Percentiles rank a stretch among this genome's conserved stretches.
These are phyloP conservation scores for Mucor piriformis DNA, from an alignment of 371 early-diverging fungal genomes.

Conservation along the genomic window DNA sequence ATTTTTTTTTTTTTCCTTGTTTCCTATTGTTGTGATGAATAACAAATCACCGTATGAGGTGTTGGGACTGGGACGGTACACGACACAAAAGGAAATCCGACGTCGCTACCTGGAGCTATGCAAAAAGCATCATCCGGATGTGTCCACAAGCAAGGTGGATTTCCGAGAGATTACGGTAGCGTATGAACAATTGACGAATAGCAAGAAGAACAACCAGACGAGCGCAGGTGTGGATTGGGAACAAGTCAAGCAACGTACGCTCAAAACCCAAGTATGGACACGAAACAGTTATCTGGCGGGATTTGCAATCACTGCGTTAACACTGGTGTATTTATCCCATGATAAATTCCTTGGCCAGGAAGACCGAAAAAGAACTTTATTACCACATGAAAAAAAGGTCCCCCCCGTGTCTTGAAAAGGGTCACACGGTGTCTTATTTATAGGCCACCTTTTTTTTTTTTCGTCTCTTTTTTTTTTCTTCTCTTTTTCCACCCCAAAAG, in stretches of 20 bases:
- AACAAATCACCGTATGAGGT: constrained; percentile 33
- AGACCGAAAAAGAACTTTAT: neutral
- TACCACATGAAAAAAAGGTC: constrained; percentile 13
- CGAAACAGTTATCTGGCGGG: constrained; percentile 19
- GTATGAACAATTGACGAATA: constrained; percentile 28
- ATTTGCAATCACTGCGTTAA: constrained; percentile 12
- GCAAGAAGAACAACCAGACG: constrained; percentile 3
- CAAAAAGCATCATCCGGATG: constrained; percentile 37
- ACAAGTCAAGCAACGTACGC: constrained; percentile 3
- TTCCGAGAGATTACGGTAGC: constrained; percentile 36
- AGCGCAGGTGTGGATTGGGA: neutral
- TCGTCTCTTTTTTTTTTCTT: constrained; percentile 3
- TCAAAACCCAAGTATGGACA: constrained; percentile 27
- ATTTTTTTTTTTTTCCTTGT: no score
- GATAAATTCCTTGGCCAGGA: neutral
- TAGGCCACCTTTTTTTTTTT: constrained; percentile 5
- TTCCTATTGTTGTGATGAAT: neutral
- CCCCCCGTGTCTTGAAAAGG: constrained; percentile 17
- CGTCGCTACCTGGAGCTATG: constrained; percentile 35
- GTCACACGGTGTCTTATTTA: constrained; percentile 7
- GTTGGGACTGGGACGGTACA: constrained; percentile 28
- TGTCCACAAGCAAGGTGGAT: constrained; percentile 3
- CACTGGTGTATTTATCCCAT: constrained; percentile 6
- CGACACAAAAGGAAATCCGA: constrained; percentile 35
- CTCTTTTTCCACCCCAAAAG: constrained; percentile 7